phyloP scores from a whole-genome alignment of 805 yeast species.

The Tetrapisispora namnaoensis region DNA sequence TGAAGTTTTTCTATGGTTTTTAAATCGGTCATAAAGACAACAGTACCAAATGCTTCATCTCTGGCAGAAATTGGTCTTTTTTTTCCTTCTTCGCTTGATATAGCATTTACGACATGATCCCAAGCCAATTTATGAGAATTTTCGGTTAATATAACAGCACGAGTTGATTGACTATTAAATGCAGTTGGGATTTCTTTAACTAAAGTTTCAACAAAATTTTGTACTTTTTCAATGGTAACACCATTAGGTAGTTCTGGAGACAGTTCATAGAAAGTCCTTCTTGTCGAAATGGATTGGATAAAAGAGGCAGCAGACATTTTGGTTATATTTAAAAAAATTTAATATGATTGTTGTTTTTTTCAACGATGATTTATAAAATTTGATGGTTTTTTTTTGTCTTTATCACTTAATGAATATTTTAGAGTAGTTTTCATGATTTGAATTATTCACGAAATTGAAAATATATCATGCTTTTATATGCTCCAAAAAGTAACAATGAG shows the following conservation, averaged over 20 bases:
- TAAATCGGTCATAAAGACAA: slow-evolving; percentile 40
- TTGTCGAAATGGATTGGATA: slow-evolving; percentile 29
- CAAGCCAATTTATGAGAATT: slow-evolving; percentile 37
- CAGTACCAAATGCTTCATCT: slow-evolving; percentile 41
- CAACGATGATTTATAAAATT: background rate
- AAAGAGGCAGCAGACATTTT: slow-evolving; percentile 8
- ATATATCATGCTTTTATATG: too few relatives aligned
- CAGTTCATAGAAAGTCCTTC: slow-evolving; percentile 41
- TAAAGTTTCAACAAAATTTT: slow-evolving; percentile 33
- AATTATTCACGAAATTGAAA: too few relatives aligned
- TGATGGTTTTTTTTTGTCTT: too few relatives aligned
- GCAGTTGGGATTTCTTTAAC: slow-evolving; percentile 42
- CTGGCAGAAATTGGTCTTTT: slow-evolving; percentile 35
- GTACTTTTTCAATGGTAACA: slow-evolving; percentile 34
- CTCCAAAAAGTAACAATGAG: too few relatives aligned
- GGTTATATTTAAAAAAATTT: background rate
- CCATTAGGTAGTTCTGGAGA: slow-evolving; percentile 36
- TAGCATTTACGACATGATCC: slow-evolving; percentile 32
- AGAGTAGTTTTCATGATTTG: too few relatives aligned
- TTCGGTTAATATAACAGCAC: slow-evolving; percentile 41
- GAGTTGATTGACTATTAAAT: slow-evolving; percentile 42
- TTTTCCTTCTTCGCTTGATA: slow-evolving; percentile 26
- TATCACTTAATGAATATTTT: too few relatives aligned
- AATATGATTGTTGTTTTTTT: too few relatives aligned
- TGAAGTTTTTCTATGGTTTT: slow-evolving; percentile 32